Conservation (phyloP, 2,329 filamentous ascomycete species). For the Sporothrix pallida region DNA sequence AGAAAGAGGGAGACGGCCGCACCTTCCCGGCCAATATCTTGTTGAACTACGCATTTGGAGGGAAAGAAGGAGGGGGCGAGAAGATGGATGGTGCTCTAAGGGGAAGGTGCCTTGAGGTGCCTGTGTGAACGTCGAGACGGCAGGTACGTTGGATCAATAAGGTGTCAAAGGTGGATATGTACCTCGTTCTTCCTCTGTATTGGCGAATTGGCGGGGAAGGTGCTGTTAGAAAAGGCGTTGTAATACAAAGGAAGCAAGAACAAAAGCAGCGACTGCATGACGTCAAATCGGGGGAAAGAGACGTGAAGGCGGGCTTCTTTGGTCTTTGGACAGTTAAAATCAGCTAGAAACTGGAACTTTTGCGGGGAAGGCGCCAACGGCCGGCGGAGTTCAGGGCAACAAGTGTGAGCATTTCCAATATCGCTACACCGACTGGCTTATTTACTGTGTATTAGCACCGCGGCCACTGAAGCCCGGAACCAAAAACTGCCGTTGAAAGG, state of each 20-base stretch:
- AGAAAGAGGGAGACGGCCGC: not conserved
- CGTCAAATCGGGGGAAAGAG: not conserved
- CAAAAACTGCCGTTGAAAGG: not conserved
- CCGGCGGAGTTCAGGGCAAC: not conserved
- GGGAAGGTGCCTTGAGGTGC: not conserved
- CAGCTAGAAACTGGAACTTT: not conserved
- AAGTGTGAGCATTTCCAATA: not conserved
- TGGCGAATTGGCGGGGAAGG: not conserved
- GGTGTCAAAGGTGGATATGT: too few species aligned
- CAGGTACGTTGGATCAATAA: not conserved
- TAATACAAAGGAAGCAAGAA: slow-evolving; percentile 8
- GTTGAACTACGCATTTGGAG: not conserved
- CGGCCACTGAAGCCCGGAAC: not conserved
- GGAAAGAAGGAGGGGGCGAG: not conserved
- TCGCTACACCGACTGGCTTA: slow-evolving; percentile 1
- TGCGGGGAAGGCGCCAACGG: slow-evolving; percentile 11
- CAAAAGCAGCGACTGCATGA: not conserved
- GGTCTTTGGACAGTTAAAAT: not conserved
- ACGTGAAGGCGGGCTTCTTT: not conserved
- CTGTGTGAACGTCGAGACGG: not conserved
- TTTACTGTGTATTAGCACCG: not conserved
- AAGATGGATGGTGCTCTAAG: not conserved
- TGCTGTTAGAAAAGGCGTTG: not conserved
- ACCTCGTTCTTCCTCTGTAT: not conserved
- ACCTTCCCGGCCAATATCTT: slow-evolving; percentile 7